Base-by-base conservation (phyloP, 306 rosid genomes). In the Quercus parvula region DNA sequence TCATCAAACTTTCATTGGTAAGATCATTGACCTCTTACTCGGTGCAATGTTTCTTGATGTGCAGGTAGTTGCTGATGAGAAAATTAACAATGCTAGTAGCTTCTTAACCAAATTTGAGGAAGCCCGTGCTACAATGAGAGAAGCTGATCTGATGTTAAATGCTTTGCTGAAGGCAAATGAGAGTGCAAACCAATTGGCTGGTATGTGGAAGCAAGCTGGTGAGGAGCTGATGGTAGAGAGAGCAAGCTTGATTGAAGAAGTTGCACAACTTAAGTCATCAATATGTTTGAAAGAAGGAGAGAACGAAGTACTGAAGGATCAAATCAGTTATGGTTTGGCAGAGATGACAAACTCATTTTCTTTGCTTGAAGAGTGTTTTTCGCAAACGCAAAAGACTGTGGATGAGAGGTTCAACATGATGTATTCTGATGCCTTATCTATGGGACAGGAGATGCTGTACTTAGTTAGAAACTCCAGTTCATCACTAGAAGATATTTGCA, bases 111-210 rank as follows among this genome's bases (percentile, higher is more conserved):
- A 88, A 75, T 92, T 94, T 81, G 88, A 91, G 87, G 94, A 94
- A 86, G 91, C 93, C 52, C 87, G 85, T 76, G 85, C 81, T 19
- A 90, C 92, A 56, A 88, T 92, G 55, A 89, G 81, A 80, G 99
- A 92, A 81, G 97, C 97, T 66, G 99, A 94, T 91, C 69, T 85
- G 51, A 88, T 88, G 81, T 83, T 94, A 71, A 88, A 88, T 86
- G 91, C 97, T 77, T 90, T 94, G 90, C 80, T 89, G 62, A 75
- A 91, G 80, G 97, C 97, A 79, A 88, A 88, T 82, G 94, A 88
- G 77, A 93, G 85, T 76, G 90, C 95, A 75, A 91, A 90, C 78
- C 90, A 86, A 68, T 75, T 86, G 90, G 82, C 85, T 77, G 86
- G 86, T 55, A 75, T 78, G 85, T 91, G 90, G 94, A 89, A 90